Conservation (phyloP, 83 land plant genomes). For the Thuja plicata region DNA sequence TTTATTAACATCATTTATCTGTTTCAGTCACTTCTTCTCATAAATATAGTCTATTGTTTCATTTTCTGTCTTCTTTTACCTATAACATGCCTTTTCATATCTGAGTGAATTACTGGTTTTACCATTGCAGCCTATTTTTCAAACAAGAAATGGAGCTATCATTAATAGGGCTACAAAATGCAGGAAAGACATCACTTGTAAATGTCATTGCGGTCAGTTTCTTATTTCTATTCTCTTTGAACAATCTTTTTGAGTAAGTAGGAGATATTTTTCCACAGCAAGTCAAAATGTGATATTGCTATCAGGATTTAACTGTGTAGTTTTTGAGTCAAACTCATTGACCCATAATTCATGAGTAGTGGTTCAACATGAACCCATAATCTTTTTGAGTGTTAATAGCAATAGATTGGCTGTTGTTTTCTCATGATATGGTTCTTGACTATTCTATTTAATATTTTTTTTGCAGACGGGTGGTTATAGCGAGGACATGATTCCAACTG, state of each 20-base stretch:
- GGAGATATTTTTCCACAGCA: too few species aligned
- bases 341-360: too few species aligned
- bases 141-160: conserved; percentile 97
- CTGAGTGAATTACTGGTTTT: neutral
- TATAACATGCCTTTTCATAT: neutral
- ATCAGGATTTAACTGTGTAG: too few species aligned
- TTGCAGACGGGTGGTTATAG: conserved; percentile 90
- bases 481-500: conserved; percentile 99
- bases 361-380: too few species aligned
- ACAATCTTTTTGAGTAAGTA: neutral
- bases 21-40: neutral
- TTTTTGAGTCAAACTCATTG: too few species aligned
- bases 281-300: too few species aligned
- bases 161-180: conserved; percentile 87
- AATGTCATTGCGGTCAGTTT: conserved; percentile 85
- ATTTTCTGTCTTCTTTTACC: neutral
- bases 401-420: neutral
- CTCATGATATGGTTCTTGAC: neutral
- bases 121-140: conserved; percentile 72
- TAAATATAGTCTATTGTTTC: neutral
- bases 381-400: neutral
- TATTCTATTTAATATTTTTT: neutral
- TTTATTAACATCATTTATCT: neutral
- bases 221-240: conserved; percentile 5
- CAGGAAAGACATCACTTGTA: conserved; percentile 94